These are phyloP conservation scores for Heterobasidion occidentale DNA, from an alignment of 1,284 basidiomycete species.

Conservation along the genomic window DNA sequence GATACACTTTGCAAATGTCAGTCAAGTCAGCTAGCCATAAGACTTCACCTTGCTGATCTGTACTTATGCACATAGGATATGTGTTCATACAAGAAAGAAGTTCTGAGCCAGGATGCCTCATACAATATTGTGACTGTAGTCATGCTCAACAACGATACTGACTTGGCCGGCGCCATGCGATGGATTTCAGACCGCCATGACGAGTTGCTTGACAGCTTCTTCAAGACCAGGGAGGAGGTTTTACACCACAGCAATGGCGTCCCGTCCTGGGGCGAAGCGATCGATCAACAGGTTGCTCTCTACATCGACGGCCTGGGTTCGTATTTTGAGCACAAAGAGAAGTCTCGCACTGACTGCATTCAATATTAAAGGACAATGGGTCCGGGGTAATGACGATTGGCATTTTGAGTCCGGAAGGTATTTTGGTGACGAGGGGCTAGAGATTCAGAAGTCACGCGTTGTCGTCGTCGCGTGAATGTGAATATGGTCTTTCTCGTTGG, in stretches of 20 bases:
- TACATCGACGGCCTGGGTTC: constrained; percentile 14
- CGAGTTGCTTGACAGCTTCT: constrained; percentile 7
- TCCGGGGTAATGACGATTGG: constrained; percentile 18
- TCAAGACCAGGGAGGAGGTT: neutral
- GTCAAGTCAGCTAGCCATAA: neutral
- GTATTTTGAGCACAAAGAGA: neutral
- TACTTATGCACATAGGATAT: constrained; percentile 13
- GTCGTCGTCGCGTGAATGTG: neutral
- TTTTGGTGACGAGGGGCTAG: constrained; percentile 17
- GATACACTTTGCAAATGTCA: constrained; percentile 31
- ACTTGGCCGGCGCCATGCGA: constrained; percentile 13
- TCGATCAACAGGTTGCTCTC: constrained; percentile 12
- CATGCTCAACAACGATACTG: constrained; percentile 14
- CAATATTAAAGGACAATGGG: constrained; percentile 8
- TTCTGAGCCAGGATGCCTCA: constrained; percentile 10
- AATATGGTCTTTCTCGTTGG: no score
- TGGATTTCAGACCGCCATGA: constrained; percentile 11
- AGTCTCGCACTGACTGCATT: neutral
- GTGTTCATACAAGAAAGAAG: constrained; percentile 19
- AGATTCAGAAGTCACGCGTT: constrained; percentile 11
- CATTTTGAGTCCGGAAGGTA: constrained; percentile 22
- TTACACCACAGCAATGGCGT: constrained; percentile 6
- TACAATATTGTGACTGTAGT: constrained; percentile 19
- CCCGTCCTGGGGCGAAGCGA: constrained; percentile 14
- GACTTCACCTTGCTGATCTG: neutral